Percentiles rank a stretch among this genome's conserved stretches.
phyloP scores from a whole-genome alignment of 2,329 filamentous ascomycete species.

The Ramichloridium luteum region DNA sequence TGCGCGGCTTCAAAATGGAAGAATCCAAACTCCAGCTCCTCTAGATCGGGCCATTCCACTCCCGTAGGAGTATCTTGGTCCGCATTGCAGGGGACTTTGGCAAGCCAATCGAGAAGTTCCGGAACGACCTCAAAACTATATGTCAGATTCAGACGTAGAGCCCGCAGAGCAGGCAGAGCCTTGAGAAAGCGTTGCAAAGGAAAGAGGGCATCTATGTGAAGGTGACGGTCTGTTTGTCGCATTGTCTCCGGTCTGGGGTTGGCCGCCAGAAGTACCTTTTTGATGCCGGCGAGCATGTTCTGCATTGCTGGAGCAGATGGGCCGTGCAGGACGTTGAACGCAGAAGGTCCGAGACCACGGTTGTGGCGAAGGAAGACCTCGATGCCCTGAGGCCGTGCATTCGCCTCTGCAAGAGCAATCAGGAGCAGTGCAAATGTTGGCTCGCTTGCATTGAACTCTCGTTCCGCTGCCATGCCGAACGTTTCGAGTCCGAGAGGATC shows the following conservation, averaged over 20 bases:
- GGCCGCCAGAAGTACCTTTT: neutral
- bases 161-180: too few relatives aligned
- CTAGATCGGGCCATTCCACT: too few relatives aligned
- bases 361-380: slow-evolving; percentile 17
- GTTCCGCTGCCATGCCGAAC: neutral
- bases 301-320: neutral
- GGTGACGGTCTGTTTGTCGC: neutral
- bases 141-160: too few relatives aligned
- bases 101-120: too few relatives aligned
- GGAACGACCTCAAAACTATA: too few relatives aligned
- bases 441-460: slow-evolving; percentile 1
- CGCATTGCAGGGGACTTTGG: too few relatives aligned
- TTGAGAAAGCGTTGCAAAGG: too few relatives aligned
- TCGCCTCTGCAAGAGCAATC: slow-evolving; percentile 12
- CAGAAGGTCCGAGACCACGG: slow-evolving; percentile 1
- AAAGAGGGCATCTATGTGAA: too few relatives aligned
- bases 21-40: too few relatives aligned
- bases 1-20: too few relatives aligned
- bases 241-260: neutral
- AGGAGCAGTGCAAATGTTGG: slow-evolving; percentile 14
- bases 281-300: neutral
- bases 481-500: too few relatives aligned
- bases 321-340: slow-evolving; percentile 8
- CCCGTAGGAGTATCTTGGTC: too few relatives aligned
- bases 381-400: slow-evolving; percentile 9